Evolutionary conservation across 176 grass and related monocot species (phyloP), one percentile per base, ranked within the genome.

Genomic region (Alopecurus myosuroides): DNA sequence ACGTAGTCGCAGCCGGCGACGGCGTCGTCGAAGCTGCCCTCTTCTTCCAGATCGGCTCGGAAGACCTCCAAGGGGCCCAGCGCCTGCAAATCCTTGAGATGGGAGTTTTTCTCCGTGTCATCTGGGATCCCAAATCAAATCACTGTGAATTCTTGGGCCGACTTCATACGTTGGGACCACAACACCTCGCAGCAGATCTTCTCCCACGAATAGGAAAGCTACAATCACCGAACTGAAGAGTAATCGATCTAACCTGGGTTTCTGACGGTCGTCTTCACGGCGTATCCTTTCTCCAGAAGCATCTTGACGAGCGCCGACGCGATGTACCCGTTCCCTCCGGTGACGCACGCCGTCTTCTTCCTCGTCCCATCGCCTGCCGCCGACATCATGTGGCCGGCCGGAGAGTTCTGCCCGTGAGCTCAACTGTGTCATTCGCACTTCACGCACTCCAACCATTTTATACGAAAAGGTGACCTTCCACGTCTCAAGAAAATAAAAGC

Each of bases 1-100:
- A 82, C 88, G 49, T 89, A 94, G 12, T 88, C 46, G 28, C 92
- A 93, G 51, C 86, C 88, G 6, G 70, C 51, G 6, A 94, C 76
- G 1, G 90, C 92, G 1, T 80, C 92, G 25, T 92, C 92, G 4
- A 94, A 97, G 67, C 94, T 97, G 30, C 86, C 86, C 62, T 97
- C 88, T 19, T 89, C 62, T 13, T 52, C 23, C 60, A 97, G 60
- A 78, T 97, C 92, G 4, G 86, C 90, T 3, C 61, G 70, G 73
- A 87, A 10, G 63, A 92, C 36, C 25, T 85, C 63, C 73, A 97
- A 14, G 1, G 48, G 8, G 17, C 94, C 94, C 1, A 97, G 86
- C 0, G 26, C 57, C 36, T 90, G 85, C 90, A 97, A 34, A 6
- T 81, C 83, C 81, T 84, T 90, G 12, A 97, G 57, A 53, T 91